phyloP scores from a whole-genome alignment of 2,329 filamentous ascomycete genomes.

The Xylaria sp. region DNA sequence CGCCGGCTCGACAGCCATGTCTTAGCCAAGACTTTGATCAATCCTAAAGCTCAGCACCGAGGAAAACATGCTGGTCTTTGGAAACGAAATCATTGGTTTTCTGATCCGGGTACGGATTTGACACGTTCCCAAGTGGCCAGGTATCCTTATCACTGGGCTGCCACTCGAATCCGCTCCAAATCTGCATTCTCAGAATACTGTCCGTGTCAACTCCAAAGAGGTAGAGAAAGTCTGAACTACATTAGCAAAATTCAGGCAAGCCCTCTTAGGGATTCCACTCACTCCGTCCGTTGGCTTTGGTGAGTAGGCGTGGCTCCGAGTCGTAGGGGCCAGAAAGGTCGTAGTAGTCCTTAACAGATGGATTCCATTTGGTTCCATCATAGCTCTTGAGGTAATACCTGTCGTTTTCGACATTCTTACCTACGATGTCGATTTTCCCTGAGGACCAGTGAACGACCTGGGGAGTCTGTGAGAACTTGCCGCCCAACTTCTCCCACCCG shows the following conservation, averaged over 20 bases:
- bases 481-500: constrained; percentile 38
- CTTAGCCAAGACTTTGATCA: background rate
- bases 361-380: constrained; percentile 37
- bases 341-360: constrained; percentile 31
- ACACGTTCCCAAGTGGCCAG: constrained; percentile 37
- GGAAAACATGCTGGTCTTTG: background rate
- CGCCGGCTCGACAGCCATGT: background rate
- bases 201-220: constrained; percentile 36
- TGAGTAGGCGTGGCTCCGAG: constrained; percentile 35
- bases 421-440: constrained; percentile 37
- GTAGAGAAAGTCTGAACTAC: constrained; percentile 34
- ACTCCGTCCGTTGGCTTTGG: constrained; percentile 31
- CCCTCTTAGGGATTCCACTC: background rate
- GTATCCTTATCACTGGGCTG: constrained; percentile 32
- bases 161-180: constrained; percentile 40
- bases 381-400: constrained; percentile 36
- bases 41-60: constrained; percentile 12
- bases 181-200: constrained; percentile 29
- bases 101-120: constrained; percentile 19
- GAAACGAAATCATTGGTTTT: background rate
- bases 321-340: constrained; percentile 34
- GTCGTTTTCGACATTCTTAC: constrained; percentile 27
- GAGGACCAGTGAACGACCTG: constrained; percentile 36
- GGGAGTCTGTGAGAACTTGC: constrained; percentile 38
- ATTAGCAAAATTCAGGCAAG: background rate